Conservation (phyloP, 2,329 filamentous ascomycete species). For the Aspergillus texensis region DNA sequence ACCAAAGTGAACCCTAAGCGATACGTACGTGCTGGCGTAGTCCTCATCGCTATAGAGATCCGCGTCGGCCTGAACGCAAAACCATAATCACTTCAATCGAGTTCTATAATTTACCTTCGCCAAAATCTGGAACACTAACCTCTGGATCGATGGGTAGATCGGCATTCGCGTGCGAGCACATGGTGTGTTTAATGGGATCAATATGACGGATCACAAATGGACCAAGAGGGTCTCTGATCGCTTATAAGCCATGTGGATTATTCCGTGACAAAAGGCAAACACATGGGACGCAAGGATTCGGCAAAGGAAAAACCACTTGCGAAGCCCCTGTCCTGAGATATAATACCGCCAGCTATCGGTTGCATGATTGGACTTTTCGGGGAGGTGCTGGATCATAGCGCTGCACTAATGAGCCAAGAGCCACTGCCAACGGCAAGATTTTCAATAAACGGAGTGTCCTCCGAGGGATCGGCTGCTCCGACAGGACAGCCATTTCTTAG, state of each 20-base stretch:
- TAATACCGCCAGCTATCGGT: background rate
- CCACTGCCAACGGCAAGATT: background rate
- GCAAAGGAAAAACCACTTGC: background rate
- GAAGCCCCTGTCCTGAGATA: background rate
- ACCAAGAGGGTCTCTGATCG: background rate
- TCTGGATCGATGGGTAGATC: background rate
- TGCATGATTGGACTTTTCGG: constrained; percentile 3
- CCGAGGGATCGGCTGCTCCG: background rate
- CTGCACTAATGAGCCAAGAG: constrained; percentile 1
- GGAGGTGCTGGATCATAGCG: background rate
- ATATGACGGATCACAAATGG: background rate
- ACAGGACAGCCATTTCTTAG: background rate
- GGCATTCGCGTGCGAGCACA: background rate
- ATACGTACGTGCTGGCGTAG: constrained; percentile 12
- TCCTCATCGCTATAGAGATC: constrained; percentile 15
- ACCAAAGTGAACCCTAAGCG: background rate
- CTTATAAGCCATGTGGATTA: background rate
- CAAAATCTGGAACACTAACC: background rate
- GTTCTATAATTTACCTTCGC: background rate
- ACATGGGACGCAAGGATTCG: background rate
- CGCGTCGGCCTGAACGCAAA: constrained; percentile 1
- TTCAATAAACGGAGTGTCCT: background rate
- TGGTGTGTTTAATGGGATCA: background rate
- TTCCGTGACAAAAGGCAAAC: background rate
- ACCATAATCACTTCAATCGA: background rate